Base-by-base conservation (phyloP, 441 rosid genomes). In the Viola pubescens region DNA sequence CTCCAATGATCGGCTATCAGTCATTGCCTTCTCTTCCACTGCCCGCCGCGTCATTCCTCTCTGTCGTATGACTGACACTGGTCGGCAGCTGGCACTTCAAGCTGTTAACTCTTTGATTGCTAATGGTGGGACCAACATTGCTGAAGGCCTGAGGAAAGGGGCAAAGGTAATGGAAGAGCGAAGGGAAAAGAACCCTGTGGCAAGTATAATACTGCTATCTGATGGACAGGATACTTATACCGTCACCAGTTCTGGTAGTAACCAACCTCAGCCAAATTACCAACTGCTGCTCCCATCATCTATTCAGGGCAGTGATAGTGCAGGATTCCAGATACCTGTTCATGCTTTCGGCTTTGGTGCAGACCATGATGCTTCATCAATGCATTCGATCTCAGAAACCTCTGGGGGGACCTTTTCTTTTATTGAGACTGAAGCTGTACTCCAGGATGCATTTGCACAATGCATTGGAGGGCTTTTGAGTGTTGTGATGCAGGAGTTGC, bases 371-470 rank as follows among this genome's bases (percentile, higher is more conserved):
- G 92, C 99, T 66, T 81, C 87, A 1, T 80, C 85, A 6, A 85
- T 91, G 99, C 98, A 91, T 77, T 87, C 91, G 5, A 85, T 94
- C 47, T 91, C 98, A 34, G 91, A 89, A 73, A 77, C 67, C 38
- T 88, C 98, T 6, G 92, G 98, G 11, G 99, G 99, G 26, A 94
- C 98, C 0, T 94, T 94, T 77, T 91, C 98, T 26, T 91, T 94
- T 66, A 91, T 91, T 3, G 99, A 91, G 76, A 84, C 87, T 0
- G 98, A 91, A 66, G 76, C 91, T 53, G 89, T 81, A 53, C 87
- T 94, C 51, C 99, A 94, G 65, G 99, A 94, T 64, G 97, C 99
- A 60, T 91, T 91, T 76, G 99, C 99, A 10, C 99, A 91, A 68
- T 94, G 99, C 76, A 91, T 94, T 41, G 99, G 99, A 19, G 99